Base-by-base conservation (phyloP, 345 rosid genomes). In the Luvunga scandens region DNA sequence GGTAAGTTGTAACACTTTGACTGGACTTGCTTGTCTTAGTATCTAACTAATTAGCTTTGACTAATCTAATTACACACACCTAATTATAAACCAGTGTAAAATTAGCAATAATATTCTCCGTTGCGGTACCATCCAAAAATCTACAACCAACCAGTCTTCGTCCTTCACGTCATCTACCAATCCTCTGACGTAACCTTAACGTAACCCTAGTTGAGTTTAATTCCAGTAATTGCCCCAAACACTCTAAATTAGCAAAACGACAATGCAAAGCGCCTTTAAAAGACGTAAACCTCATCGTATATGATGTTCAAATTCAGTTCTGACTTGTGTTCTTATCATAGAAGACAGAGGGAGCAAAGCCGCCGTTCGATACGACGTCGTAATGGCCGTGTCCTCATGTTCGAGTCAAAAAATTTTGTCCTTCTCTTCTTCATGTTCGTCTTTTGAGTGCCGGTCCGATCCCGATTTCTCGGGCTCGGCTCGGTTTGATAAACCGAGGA, bases 401-500 rank as follows among this genome's bases (percentile, higher is more conserved):
- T 56, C 78, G 14, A 84, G 64, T 73, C 78, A 85, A 39, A 75
- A 84, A 34, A 30, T 65, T 73, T 69, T 33, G 7, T 64, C 42
- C 22, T 25, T 16, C 16, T 45, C 50, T 24, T 75, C 38, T 7
- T 14, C 67, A 6, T 45, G 85, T 31, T 79, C 88, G 70, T 75
- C 90, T 33, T 90, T 87, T 73, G 91, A 90, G 81, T 90, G 97
- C 83, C 93, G 97, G 71, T 85, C 97, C 60, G 91, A 89, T 85
- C 91, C 91, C 55, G 91, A 90, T 76, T 89, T 87, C 81, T 86
- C 83, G 42, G 87, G 87, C 1, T 66, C 72, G 66, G 79, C 78
- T 12, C 60, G 78, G 48, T 64, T 64, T 45, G 71, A 48, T 39
- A 75, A 64, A 42, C 78, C 78, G 18, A 64, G 70, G 78, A 75